Conservation (phyloP, 768 basidiomycete species). For the Hydnum rufescens region DNA sequence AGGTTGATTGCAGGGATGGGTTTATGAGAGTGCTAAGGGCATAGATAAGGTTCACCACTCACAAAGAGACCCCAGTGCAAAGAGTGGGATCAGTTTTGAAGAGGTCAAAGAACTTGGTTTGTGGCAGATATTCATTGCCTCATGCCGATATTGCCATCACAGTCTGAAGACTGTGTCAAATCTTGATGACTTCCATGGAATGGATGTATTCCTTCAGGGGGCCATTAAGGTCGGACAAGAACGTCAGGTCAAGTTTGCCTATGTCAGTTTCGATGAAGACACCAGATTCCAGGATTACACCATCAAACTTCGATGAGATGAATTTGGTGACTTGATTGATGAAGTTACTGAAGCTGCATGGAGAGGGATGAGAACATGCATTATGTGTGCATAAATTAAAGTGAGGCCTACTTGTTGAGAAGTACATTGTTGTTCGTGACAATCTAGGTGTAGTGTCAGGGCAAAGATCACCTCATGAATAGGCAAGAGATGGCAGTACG, state of each 20-base stretch:
- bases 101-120: slow-evolving; percentile 70
- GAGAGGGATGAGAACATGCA: background rate
- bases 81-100: slow-evolving; percentile 62
- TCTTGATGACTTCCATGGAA: slow-evolving; percentile 79
- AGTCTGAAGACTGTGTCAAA: slow-evolving; percentile 69
- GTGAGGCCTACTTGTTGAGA: slow-evolving; percentile 61
- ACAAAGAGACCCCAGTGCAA: slow-evolving; percentile 76
- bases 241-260: slow-evolving; percentile 38
- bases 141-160: slow-evolving; percentile 78
- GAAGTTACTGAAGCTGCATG: slow-evolving; percentile 78
- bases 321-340: slow-evolving; percentile 92
- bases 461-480: too few relatives aligned
- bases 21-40: slow-evolving; percentile 64
- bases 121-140: slow-evolving; percentile 89
- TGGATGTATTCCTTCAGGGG: slow-evolving; percentile 63
- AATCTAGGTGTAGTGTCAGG: slow-evolving; percentile 50
- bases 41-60: slow-evolving; percentile 87
- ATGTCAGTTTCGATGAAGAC: slow-evolving; percentile 45
- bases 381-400: background rate
- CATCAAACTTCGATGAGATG: slow-evolving; percentile 61
- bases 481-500: slow-evolving; percentile 16
- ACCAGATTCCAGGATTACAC: slow-evolving; percentile 64
- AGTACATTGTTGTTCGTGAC: slow-evolving; percentile 83
- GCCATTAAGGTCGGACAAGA: slow-evolving; percentile 59
- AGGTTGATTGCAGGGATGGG: slow-evolving; percentile 92